Evolutionary conservation across 1,139 yeast species (phyloP), one percentile per base, ranked within the genome.

Genomic region (Wickerhamomyces sp.): DNA sequence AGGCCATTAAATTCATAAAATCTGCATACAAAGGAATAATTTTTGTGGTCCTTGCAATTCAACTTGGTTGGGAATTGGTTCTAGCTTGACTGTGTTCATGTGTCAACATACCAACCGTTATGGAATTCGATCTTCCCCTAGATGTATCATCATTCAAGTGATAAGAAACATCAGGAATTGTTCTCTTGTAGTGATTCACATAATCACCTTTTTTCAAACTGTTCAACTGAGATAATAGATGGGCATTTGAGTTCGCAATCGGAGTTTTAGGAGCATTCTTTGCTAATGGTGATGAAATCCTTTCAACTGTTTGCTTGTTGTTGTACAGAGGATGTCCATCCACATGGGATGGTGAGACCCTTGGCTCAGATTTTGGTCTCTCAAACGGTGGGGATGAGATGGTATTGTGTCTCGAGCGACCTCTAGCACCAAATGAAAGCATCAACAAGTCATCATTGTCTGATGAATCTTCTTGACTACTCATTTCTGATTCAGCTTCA

Each of bases 121-220:
- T 54, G 7, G 60, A 56, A 40, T 50, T 57, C 29, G 56, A 47
- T 43, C 61, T 50, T 9, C 45, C 48, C 45, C 53, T 49, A 13
- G 31, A 7, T 4, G 31, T 37, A 15, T 38, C 48, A 8, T 30
- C 41, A 18, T 39, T 44, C 2, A n/a, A 36, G 39, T 63, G 62
- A 18, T 69, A 75, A 43, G 78, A 69, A 39, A 62, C 57, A 1
- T 77, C 46, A 67, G 70, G 55, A 74, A 74, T 6, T 18, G 35
- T 23, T 32, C 31, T 38, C 4, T 38, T 31, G 30, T 38, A 38
- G 52, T 76, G 79, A 50, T 75, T 75, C 45, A 69, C 71, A 57
- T 64, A 75, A 7, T 41, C 31, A 11, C n/a, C 43, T 63, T 64
- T 43, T 57, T 9, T 30, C 5, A 10, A 7, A 11, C 30, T 45